Conservation (phyloP, 2,329 filamentous ascomycete species). For the Pseudogymnoascus sp. region DNA sequence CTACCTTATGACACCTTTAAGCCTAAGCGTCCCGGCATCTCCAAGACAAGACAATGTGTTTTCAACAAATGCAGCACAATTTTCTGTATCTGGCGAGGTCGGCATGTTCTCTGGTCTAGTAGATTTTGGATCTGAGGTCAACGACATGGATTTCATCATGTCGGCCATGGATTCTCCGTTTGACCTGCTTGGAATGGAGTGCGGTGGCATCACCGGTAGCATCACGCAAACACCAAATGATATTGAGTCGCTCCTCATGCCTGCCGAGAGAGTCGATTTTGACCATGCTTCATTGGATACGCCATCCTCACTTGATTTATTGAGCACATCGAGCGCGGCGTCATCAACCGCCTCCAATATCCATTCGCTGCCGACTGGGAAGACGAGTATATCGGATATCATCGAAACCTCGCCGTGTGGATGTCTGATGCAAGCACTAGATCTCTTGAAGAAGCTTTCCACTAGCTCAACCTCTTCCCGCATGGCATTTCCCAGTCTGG, state of each 20-base stretch:
- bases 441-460: constrained; percentile 22
- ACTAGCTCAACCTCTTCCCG: constrained; percentile 9
- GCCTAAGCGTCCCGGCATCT: background rate
- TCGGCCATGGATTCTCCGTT: background rate
- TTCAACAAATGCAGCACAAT: background rate
- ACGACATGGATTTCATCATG: background rate
- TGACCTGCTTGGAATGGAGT: background rate
- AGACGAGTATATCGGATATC: background rate
- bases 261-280: background rate
- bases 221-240: background rate
- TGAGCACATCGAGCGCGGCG: background rate
- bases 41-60: background rate
- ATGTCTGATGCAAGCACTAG: constrained; percentile 22
- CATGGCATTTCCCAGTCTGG: background rate
- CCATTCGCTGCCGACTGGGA: background rate
- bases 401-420: constrained; percentile 11
- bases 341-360: background rate
- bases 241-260: background rate
- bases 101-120: background rate
- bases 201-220: background rate
- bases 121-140: background rate
- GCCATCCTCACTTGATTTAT: background rate
- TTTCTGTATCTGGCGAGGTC: background rate
- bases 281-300: background rate
- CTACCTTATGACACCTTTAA: background rate